phyloP scores from a whole-genome alignment of 805 yeast species.

The Sugiyamaella boreocaroliniensis region DNA sequence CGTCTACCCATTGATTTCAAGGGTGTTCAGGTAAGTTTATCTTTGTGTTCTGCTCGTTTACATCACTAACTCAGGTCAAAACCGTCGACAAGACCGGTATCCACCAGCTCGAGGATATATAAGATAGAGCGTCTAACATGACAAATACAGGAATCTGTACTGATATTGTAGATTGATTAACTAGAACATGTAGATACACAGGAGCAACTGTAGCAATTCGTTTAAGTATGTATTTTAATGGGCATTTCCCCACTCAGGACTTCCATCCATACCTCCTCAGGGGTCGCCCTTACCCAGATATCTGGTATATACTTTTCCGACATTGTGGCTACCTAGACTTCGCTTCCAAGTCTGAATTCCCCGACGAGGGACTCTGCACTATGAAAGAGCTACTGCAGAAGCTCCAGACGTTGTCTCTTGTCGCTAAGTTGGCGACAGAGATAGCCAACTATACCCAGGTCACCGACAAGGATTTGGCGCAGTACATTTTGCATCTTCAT shows the following conservation, averaged over 20 bases:
- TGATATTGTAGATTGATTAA: too few species aligned
- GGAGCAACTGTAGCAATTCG: too few species aligned
- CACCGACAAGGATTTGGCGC: conserved; percentile 41
- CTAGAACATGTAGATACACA: too few species aligned
- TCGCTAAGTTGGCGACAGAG: conserved; percentile 31
- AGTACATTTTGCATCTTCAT: conserved; percentile 40
- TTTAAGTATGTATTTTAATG: too few species aligned
- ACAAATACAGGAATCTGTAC: too few species aligned
- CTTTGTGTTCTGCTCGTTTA: neutral
- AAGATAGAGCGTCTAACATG: neutral
- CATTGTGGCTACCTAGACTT: neutral
- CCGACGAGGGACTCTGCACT: conserved; percentile 1
- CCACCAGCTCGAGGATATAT: conserved; percentile 9
- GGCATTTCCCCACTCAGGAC: too few species aligned
- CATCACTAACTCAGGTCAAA: conserved; percentile 38
- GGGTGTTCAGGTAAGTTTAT: conserved; percentile 49
- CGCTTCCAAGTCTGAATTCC: neutral
- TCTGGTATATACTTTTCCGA: neutral
- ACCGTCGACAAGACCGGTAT: conserved; percentile 59
- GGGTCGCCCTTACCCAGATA: neutral
- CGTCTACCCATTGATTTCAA: conserved; percentile 94
- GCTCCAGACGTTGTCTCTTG: conserved; percentile 29
- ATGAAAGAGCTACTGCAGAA: conserved; percentile 28
- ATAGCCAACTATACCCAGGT: conserved; percentile 32
- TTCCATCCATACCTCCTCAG: neutral